Base-by-base conservation (phyloP, 2,329 filamentous ascomycete species). In the Penicillium sp. region DNA sequence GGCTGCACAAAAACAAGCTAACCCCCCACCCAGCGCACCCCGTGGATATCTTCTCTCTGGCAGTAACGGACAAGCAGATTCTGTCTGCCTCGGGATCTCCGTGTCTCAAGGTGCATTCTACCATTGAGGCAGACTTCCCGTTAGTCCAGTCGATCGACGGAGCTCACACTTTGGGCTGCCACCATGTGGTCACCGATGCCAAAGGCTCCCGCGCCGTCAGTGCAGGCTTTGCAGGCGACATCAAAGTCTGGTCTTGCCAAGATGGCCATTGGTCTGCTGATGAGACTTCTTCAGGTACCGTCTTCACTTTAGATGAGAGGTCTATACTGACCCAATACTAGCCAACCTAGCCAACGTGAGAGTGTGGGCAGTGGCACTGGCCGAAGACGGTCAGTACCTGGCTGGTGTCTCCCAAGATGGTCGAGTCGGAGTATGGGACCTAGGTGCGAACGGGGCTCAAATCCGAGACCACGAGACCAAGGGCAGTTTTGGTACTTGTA, bases 321-420 rank as follows among this genome's bases (percentile, higher is more conserved):
- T 13, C 11, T 42, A 33, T 50, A 46, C 54, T 65, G 55, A 57
- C 42, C 25, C 14, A 47, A 31, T 47, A 4, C 13, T 44, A 69
- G 66, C 54, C 11, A 52, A 49, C 44, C 53, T 65, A 8, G 54
- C 27, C 57, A 82, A 87, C 2, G 88, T 88, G 43, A 89, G 93
- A 69, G 83, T 89, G 10, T 99, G 95, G 95, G 92, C 93, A 0
- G 81, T 97, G 64, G 89, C 92, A 0, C 80, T 99, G 61, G 96
- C 90, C 69, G 85, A 88, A 60, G 88, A 96, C 71, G 95, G 95
- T 49, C 85, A 87, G 62, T 95, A 88, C 69, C 83, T 98, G 16
- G 92, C 92, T n/a, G 87, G 87, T 64, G 96, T 92, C 14, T 95
- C 91, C 3, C 89, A 92, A 68, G 90, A 96, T 71, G 95, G 95